These are phyloP conservation scores for Thelonectria discophora DNA, from an alignment of 2,329 filamentous ascomycete genomes.

Conservation along the genomic window DNA sequence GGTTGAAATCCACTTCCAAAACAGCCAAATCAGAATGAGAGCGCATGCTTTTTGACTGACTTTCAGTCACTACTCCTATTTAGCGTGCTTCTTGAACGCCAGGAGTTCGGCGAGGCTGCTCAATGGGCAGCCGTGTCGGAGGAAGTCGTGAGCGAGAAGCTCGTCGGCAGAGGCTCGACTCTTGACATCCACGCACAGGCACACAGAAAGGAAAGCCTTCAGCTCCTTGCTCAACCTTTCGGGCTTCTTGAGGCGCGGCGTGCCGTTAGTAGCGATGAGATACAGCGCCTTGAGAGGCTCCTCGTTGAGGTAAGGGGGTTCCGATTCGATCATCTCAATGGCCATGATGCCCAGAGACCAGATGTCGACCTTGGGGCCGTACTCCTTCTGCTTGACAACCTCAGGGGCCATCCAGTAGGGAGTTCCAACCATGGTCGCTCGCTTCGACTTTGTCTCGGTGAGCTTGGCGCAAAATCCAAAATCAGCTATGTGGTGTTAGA, in stretches of 20 bases:
- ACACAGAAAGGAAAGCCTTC: conserved; percentile 95
- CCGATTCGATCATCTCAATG: conserved; percentile 99
- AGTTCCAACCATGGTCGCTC: conserved; percentile 98
- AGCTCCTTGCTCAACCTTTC: conserved; percentile 98
- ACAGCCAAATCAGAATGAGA: conserved; percentile 34
- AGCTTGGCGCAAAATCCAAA: conserved; percentile 99
- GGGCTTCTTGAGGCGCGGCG: conserved; percentile 95
- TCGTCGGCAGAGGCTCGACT: conserved; percentile 92
- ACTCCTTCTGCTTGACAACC: conserved; percentile 99
- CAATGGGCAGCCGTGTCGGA: conserved; percentile 88
- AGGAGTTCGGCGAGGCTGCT: conserved; percentile 86
- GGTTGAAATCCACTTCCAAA: conserved; percentile 38
- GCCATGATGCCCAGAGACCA: conserved; percentile 99
- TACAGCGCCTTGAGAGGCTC: conserved; percentile 97
- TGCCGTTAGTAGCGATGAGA: conserved; percentile 97
- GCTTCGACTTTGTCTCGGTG: conserved; percentile 95
- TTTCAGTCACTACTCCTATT: conserved; percentile 53
- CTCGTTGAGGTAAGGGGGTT: conserved; percentile 97
- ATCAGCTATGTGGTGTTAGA: conserved; percentile 72
- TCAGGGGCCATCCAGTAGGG: conserved; percentile 99
- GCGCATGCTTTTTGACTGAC: conserved; percentile 32
- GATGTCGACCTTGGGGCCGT: conserved; percentile 97
- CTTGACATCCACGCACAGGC: conserved; percentile 95
- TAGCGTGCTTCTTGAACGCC: conserved; percentile 81
- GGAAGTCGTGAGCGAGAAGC: conserved; percentile 89